Evolutionary conservation across 2,329 filamentous ascomycete genomes (phyloP), one percentile per base, ranked within the genome.

Genomic region (Plectosphaerella plurivora): DNA sequence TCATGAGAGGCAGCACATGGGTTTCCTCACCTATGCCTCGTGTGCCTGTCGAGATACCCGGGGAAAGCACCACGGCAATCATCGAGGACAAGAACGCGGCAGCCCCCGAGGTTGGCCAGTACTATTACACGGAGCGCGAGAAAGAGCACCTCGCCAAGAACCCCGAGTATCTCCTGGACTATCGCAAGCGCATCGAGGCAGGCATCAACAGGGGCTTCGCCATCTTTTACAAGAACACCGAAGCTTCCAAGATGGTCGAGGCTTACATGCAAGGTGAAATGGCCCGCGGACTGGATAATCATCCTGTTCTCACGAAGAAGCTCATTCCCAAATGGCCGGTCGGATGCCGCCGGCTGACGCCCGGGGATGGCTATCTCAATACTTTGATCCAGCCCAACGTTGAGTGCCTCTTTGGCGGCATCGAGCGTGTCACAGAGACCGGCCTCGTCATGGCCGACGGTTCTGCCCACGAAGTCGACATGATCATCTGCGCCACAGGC

Each of bases 151-250:
- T 41, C 37, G n/a, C 37, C 3, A 16, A 5, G 5, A 16, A 41
- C n/a, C 25, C 61, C 3, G 51, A 55, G 7, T 48, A 53, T 10
- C 60, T 59, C 24, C 55, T 65, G 9, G 51, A 52, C 5, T 66
- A 63, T 51, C 59, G 63, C 16, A 63, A 63, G 55, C 53, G 59
- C 49, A 63, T 65, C 16, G 63, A 66, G 46, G 56, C 54, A 6
- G 60, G 61, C 47, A 55, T 65, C 14, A 63, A 65, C 48, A 25
- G 16, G 4, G 33, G 33, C n/a, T 47, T 47, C 20, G 45, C 24
- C 45, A 47, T 47, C 45, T 47, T 47, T 16, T 47, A 47, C 25
- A 47, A 47, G 24, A 25, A 47, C 45, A 35, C 45, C 14, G 45
- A 47, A 50, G 48, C n/a, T 48, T 60, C 18, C 60, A 62, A 53